These are phyloP conservation scores for Boletus sp. DNA, from an alignment of 768 basidiomycete species.

Conservation along the genomic window DNA sequence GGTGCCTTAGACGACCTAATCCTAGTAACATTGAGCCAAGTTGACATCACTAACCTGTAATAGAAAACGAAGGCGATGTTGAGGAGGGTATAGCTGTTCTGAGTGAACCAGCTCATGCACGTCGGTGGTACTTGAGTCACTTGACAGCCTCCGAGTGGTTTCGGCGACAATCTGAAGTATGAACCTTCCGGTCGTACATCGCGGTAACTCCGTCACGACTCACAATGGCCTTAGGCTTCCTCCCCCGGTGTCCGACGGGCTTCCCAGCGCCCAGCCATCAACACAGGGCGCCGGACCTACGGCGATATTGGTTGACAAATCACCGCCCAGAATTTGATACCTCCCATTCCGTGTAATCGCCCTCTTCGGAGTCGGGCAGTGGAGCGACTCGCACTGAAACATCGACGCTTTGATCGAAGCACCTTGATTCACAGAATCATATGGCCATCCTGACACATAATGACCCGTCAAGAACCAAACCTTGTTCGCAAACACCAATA, in stretches of 20 bases:
- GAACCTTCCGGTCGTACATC: not conserved
- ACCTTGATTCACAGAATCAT: too few relatives aligned
- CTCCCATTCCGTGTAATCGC: not conserved
- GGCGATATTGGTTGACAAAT: not conserved
- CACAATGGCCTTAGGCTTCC: not conserved
- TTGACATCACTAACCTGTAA: not conserved
- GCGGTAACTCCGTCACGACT: not conserved
- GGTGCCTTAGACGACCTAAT: not conserved
- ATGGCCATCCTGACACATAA: too few relatives aligned
- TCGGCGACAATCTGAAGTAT: not conserved
- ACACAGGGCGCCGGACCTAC: not conserved
- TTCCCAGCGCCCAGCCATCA: not conserved
- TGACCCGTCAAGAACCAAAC: too few relatives aligned
- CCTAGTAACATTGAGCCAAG: not conserved
- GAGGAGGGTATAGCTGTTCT: not conserved
- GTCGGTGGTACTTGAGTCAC: not conserved
- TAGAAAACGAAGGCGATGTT: not conserved
- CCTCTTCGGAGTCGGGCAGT: not conserved
- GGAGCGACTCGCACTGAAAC: not conserved
- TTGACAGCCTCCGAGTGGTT: not conserved
- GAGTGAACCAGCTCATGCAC: constrained; percentile 2
- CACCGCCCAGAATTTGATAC: not conserved
- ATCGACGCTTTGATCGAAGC: not conserved
- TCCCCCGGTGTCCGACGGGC: not conserved
- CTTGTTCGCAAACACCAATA: too few relatives aligned